Base-by-base conservation (phyloP, 192 early-diverging fungal genomes). In the Umbelopsis ramanniana region DNA sequence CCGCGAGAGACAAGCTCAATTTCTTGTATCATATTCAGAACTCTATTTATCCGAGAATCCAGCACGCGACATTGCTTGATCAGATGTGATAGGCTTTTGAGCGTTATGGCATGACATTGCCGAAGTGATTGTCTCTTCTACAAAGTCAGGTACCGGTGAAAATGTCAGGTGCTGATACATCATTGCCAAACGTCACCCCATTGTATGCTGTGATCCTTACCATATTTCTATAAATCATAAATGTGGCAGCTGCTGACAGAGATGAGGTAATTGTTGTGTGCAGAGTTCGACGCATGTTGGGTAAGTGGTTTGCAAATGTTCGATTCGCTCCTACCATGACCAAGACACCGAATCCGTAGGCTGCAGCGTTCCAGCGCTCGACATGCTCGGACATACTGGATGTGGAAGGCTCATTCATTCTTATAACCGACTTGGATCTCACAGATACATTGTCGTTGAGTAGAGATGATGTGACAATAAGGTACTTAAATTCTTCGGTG, bases 1-100 rank as follows among this genome's bases (percentile, higher is more conserved):
- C 88, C 88, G 43, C 88, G 79, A 10, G 88, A 85, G 10, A 89
- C 86, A 1, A 89, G 81, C 52, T 89, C 88, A 45, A 89, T 87
- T 40, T 89, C 88, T 52, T 86, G 87, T 35, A 89, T 88, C 23
- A 85, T 84, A 52, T 83, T 81, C 17, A 89, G 72, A 1, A 84
- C 77, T 12, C 84, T 74, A 45, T 84, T 85, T 12, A 88, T 73
- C 47, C 84, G 84, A 14, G 74, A 72, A 66, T 89, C 88, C 23
- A 88, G 74, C 6, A 63, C 17, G 45, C 83, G 81, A 22, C 82
- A 87, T 9, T 85, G 76, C 24, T 82, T 80, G 3, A 86, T 76
- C 3, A 88, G 68, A 4, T 70, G 26, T 46, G 82, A 77, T 0
- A 88, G 57, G 5, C 73, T 75, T 52, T 76, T 72, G 22, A 88